Percentiles rank a stretch among this genome's conserved stretches.
phyloP scores from a whole-genome alignment of 768 basidiomycete genomes.

The Kwoniella dendrophila region DNA sequence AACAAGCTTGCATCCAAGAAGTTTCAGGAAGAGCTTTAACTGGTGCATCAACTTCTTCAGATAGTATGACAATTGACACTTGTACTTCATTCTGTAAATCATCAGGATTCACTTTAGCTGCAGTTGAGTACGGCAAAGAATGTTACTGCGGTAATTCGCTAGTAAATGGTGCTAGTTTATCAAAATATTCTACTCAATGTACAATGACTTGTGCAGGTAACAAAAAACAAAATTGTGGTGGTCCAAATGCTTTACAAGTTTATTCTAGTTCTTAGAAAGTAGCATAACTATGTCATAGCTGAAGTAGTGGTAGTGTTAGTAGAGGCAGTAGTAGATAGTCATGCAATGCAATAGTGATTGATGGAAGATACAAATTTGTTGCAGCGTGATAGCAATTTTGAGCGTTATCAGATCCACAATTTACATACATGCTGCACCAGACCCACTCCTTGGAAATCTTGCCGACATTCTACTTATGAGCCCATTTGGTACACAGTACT shows the following conservation, averaged over 20 bases:
- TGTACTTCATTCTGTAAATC: constrained; percentile 27
- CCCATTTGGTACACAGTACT: too few species aligned
- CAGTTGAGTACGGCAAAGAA: constrained; percentile 34
- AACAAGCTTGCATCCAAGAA: constrained; percentile 25
- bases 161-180: constrained; percentile 32
- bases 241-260: constrained; percentile 24
- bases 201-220: constrained; percentile 41
- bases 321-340: too few species aligned
- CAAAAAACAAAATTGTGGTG: constrained; percentile 27
- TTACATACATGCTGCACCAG: too few species aligned
- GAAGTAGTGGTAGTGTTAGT: too few species aligned
- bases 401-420: too few species aligned
- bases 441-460: too few species aligned
- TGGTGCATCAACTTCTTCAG: constrained; percentile 13
- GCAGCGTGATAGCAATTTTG: too few species aligned
- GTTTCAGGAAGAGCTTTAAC: constrained; percentile 29
- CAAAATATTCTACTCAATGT: constrained; percentile 22
- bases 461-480: too few species aligned
- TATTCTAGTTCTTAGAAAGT: too few species aligned
- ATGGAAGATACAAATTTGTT: too few species aligned
- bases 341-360: too few species aligned
- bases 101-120: constrained; percentile 27
- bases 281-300: too few species aligned
- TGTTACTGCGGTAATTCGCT: constrained; percentile 41
- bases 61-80: constrained; percentile 30